phyloP scores from a whole-genome alignment of 495 filamentous ascomycete species.

The Penicillium taxi region DNA sequence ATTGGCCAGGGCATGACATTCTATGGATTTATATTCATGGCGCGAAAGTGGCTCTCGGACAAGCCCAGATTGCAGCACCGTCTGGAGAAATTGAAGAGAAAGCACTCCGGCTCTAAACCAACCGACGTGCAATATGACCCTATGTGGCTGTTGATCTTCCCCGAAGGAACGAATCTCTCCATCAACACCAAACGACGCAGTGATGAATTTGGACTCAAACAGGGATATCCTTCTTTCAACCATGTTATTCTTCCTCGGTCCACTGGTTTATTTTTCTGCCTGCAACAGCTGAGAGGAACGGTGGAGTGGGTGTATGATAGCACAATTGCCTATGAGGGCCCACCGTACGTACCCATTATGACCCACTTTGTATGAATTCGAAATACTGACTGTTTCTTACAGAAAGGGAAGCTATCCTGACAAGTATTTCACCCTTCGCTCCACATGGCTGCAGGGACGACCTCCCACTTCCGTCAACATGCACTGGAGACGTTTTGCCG shows the following conservation, averaged over 20 bases:
- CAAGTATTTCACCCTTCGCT: constrained; percentile 58
- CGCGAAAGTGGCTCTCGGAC: constrained; percentile 58
- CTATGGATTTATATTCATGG: constrained; percentile 63
- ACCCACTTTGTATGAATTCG: background rate
- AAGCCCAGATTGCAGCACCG: constrained; percentile 53
- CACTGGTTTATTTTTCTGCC: constrained; percentile 56
- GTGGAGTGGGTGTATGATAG: constrained; percentile 64
- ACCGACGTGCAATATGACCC: constrained; percentile 47
- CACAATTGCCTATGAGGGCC: constrained; percentile 60
- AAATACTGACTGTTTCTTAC: constrained; percentile 7
- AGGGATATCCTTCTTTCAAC: constrained; percentile 41
- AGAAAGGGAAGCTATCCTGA: constrained; percentile 56
- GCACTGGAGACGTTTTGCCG: constrained; percentile 57
- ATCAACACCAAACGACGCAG: constrained; percentile 49
- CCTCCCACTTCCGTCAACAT: constrained; percentile 63
- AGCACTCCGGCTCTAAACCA: constrained; percentile 43
- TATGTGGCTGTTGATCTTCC: constrained; percentile 66
- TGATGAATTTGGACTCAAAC: constrained; percentile 49
- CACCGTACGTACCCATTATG: constrained; percentile 44
- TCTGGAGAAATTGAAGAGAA: constrained; percentile 49
- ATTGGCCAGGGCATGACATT: constrained; percentile 61
- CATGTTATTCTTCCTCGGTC: constrained; percentile 55
- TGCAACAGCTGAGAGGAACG: constrained; percentile 52
- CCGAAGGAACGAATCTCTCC: constrained; percentile 60
- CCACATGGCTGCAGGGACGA: constrained; percentile 56